Conservation (phyloP, 495 filamentous ascomycete genomes). For the Aspergillus ellipticus region DNA sequence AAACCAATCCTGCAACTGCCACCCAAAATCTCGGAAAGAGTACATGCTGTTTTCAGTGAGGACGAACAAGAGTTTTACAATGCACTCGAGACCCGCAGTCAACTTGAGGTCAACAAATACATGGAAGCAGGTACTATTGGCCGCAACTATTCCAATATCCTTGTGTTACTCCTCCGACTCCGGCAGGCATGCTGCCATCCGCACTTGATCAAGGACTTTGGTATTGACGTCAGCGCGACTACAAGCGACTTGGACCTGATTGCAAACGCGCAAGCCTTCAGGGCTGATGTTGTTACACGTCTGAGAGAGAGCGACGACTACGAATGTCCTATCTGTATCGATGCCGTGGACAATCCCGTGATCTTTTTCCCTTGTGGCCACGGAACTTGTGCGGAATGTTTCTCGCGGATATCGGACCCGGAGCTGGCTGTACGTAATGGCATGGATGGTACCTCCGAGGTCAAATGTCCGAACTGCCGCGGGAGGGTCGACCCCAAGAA, state of each 20-base stretch:
- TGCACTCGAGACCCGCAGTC: constrained; percentile 62
- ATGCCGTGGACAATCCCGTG: constrained; percentile 67
- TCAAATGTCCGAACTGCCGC: constrained; percentile 76
- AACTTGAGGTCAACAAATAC: constrained; percentile 73
- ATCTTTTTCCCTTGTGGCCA: constrained; percentile 88
- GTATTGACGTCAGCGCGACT: constrained; percentile 45
- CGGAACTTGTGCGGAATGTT: constrained; percentile 73
- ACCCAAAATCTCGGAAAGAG: constrained; percentile 59
- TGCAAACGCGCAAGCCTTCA: constrained; percentile 62
- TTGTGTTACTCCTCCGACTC: constrained; percentile 82
- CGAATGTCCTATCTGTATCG: constrained; percentile 78
- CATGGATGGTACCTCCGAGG: constrained; percentile 48
- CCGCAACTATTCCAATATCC: constrained; percentile 76
- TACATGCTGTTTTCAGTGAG: constrained; percentile 67
- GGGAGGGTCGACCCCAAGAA: constrained; percentile 58
- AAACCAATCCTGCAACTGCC: constrained; percentile 77
- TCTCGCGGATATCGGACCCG: constrained; percentile 67
- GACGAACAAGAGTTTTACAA: constrained; percentile 72
- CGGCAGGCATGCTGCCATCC: constrained; percentile 88
- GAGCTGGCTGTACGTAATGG: constrained; percentile 51
- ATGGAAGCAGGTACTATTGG: constrained; percentile 67
- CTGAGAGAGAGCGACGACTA: constrained; percentile 60
- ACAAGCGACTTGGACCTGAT: constrained; percentile 61
- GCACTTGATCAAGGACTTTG: constrained; percentile 78
- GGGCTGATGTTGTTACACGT: constrained; percentile 58